Evolutionary conservation across 2,329 filamentous ascomycete species (phyloP).

Genomic region (Passalora sequoiae): DNA sequence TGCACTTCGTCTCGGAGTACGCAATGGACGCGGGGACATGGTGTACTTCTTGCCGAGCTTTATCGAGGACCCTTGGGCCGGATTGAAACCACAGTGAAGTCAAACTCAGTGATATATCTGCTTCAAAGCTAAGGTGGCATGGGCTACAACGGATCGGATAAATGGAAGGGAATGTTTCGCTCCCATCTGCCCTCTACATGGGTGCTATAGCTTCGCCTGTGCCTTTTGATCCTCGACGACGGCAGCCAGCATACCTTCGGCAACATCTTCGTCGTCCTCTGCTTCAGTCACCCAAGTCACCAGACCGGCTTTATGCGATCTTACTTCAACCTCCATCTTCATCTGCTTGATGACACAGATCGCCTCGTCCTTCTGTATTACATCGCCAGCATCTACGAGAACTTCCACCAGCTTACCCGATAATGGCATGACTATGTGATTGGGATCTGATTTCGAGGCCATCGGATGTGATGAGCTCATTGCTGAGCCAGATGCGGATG

Average conservation of each 20-base stretch:
- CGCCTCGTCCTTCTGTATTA: slow-evolving; percentile 47
- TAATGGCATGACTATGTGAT: slow-evolving; percentile 54
- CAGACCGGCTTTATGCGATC: slow-evolving; percentile 45
- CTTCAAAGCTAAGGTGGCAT: no score
- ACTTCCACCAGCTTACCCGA: slow-evolving; percentile 57
- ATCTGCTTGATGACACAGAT: slow-evolving; percentile 60
- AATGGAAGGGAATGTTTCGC: no score
- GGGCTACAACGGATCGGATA: no score
- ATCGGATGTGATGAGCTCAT: slow-evolving; percentile 40
- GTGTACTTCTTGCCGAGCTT: slow-evolving; percentile 66
- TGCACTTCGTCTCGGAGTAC: slow-evolving; percentile 38
- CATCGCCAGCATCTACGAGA: slow-evolving; percentile 50
- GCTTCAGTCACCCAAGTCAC: slow-evolving; percentile 50
- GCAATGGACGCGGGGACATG: slow-evolving; percentile 54
- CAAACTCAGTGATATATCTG: no score
- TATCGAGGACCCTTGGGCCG: slow-evolving; percentile 65
- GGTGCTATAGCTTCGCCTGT: slow-evolving; percentile 24
- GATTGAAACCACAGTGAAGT: slow-evolving; percentile 31
- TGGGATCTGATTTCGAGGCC: slow-evolving; percentile 46
- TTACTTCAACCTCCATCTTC: slow-evolving; percentile 65
- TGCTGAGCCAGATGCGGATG: slow-evolving; percentile 40
- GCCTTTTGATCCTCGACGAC: slow-evolving; percentile 40
- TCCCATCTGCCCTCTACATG: no score
- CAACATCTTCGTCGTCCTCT: slow-evolving; percentile 53
- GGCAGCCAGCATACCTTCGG: slow-evolving; percentile 51